Evolutionary conservation across 78 protist species (phyloP), one percentile per base, ranked within the genome.

Genomic region (Dictyostelium discoideum): DNA sequence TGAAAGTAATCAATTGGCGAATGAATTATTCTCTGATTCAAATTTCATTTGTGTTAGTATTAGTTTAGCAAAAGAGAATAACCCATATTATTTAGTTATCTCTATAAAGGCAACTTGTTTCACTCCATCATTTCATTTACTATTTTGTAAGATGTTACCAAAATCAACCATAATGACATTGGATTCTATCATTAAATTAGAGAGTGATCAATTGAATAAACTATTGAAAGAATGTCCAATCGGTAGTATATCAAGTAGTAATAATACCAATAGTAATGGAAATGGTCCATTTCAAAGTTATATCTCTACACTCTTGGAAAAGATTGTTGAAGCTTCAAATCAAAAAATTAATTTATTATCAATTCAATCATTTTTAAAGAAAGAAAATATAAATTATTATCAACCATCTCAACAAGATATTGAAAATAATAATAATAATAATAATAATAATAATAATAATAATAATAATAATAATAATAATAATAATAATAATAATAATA

Each of bases 31-130:
- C 11, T 13, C 95, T 0, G 88, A 90, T 2, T 24, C 26, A 0
- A 80, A 90, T 50, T 90, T 81, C 57, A 82, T 90, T 29, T 90
- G 88, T 39, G 37, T 81, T 46, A 79, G 94, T 44, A 67, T 81
- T 32, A 79, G 94, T 40, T 63, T 90, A 22, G 84, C 95, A 48
- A 80, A 90, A 73, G 95, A 90, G 24, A 67, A 16, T 6, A 87
- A 90, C 24, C 46, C 76, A 46, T 82, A 54, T 46, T 81, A 81
- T 81, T 42, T 85, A 14, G 65, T 90, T 22, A 82, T 82, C 32
- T 65, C 83, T 22, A 78, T 82, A 6, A 50, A 90, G 54, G 72
- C 87, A 37, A 44, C 3, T 0, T 67, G 87, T n/a, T 82, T 82
- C 44, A 32, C 22, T 9, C 95, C 95, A 37, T 73, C 95, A 18